A percentile compares a stretch with the other conserved stretches of the same genome.
These are phyloP conservation scores for Cyberlindnera sargentensis DNA, from an alignment of 805 yeast species.

Conservation along the genomic window DNA sequence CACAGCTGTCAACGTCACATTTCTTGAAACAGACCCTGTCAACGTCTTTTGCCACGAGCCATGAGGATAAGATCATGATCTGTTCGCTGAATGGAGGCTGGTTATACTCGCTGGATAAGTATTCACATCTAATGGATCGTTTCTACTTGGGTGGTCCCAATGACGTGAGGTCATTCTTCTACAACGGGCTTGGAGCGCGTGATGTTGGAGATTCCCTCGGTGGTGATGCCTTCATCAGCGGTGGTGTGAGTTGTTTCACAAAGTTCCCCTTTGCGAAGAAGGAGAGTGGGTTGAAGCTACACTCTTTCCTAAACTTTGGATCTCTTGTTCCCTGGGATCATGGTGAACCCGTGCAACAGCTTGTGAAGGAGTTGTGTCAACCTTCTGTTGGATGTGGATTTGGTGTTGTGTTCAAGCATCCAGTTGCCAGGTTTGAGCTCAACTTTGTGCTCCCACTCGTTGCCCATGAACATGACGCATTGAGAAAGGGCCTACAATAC, in stretches of 20 bases:
- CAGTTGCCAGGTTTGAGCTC: conserved; percentile 61
- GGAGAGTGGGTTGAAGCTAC: conserved; percentile 51
- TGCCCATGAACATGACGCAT: conserved; percentile 40
- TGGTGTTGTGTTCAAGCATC: conserved; percentile 56
- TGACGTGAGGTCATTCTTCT: conserved; percentile 62
- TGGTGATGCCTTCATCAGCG: conserved; percentile 53
- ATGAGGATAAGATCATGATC: conserved; percentile 38
- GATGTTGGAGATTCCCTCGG: conserved; percentile 53
- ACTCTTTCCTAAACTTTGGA: conserved; percentile 62
- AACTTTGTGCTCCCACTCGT: conserved; percentile 57
- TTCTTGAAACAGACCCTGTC: conserved; percentile 33
- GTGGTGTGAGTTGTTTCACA: conserved; percentile 52
- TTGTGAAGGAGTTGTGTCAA: conserved; percentile 25
- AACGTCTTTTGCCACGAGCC: conserved; percentile 23
- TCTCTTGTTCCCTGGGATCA: conserved; percentile 38
- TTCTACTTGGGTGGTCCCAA: conserved; percentile 80
- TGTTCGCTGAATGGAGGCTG: conserved; percentile 48
- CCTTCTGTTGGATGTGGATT: conserved; percentile 51
- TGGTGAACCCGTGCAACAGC: conserved; percentile 10
- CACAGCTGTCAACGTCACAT: conserved; percentile 17
- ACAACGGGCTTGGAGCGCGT: conserved; percentile 61
- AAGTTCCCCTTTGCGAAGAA: conserved; percentile 47
- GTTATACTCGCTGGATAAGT: conserved; percentile 34
- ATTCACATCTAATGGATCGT: conserved; percentile 60
- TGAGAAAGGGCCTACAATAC: conserved; percentile 60